Evolutionary conservation across 2,329 filamentous ascomycete species (phyloP).

Genomic region (Exophiala phaeomuriformis): DNA sequence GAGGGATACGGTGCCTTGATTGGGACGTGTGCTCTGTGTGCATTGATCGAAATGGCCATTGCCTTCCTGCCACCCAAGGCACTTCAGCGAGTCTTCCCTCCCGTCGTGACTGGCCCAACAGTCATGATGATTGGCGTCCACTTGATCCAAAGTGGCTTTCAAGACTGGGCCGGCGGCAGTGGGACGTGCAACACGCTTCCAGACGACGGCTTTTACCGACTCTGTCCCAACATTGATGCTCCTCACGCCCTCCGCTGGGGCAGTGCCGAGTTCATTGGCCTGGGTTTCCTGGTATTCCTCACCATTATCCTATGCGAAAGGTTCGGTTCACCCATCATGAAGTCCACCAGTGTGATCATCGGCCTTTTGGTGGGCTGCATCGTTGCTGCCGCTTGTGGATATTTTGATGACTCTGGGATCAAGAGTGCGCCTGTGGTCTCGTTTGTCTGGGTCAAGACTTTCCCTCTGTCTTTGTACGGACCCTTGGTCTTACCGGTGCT

Average conservation of each 20-base stretch:
- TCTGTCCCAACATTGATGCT: slow-evolving; percentile 54
- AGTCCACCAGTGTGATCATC: slow-evolving; percentile 58
- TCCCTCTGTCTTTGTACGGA: slow-evolving; percentile 57
- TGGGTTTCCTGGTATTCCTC: slow-evolving; percentile 61
- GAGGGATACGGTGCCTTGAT: slow-evolving; percentile 60
- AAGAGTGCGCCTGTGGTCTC: slow-evolving; percentile 54
- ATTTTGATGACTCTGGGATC: slow-evolving; percentile 55
- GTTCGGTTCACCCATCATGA: slow-evolving; percentile 65
- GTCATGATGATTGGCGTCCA: slow-evolving; percentile 61
- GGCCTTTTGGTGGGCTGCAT: slow-evolving; percentile 61
- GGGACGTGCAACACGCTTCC: slow-evolving; percentile 41
- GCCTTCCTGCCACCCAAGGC: slow-evolving; percentile 56
- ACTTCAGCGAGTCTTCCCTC: slow-evolving; percentile 58
- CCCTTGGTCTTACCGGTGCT: slow-evolving; percentile 59
- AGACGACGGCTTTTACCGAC: slow-evolving; percentile 41
- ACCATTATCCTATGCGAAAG: slow-evolving; percentile 62
- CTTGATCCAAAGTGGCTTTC: slow-evolving; percentile 55
- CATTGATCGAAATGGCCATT: slow-evolving; percentile 54
- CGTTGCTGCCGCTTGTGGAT: slow-evolving; percentile 58
- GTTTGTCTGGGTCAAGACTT: slow-evolving; percentile 66
- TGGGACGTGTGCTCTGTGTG: slow-evolving; percentile 46
- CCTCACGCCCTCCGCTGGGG: slow-evolving; percentile 58
- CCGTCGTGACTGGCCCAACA: slow-evolving; percentile 60
- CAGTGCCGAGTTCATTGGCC: slow-evolving; percentile 57
- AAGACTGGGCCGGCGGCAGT: slow-evolving; percentile 62